These are phyloP conservation scores for Pezicula neosporulosa DNA, from an alignment of 2,329 filamentous ascomycete genomes.

Conservation along the genomic window DNA sequence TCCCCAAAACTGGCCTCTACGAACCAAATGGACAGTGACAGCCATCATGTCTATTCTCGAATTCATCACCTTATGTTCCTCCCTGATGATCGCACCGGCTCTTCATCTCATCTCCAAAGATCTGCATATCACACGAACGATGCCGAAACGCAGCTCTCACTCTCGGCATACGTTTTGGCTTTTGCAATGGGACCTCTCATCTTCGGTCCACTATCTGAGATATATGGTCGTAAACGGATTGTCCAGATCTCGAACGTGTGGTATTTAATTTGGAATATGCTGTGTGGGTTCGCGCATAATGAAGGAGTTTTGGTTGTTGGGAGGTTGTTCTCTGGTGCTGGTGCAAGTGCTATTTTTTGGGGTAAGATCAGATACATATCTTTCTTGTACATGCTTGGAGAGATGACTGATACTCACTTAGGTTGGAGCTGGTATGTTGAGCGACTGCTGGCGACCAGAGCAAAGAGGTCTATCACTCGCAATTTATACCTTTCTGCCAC, in stretches of 20 bases:
- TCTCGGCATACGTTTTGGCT: too few relatives aligned
- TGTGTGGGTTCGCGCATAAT: slow-evolving; percentile 37
- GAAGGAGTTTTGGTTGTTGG: slow-evolving; percentile 37
- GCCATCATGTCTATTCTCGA: too few relatives aligned
- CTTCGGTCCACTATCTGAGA: slow-evolving; percentile 40
- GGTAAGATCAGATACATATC: slow-evolving; percentile 20
- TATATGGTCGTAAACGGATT: slow-evolving; percentile 36
- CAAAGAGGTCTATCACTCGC: slow-evolving; percentile 39
- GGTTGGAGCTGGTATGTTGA: slow-evolving; percentile 41
- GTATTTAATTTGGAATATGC: slow-evolving; percentile 47
- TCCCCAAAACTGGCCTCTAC: too few relatives aligned
- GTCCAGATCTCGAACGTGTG: slow-evolving; percentile 42
- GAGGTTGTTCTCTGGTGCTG: slow-evolving; percentile 42
- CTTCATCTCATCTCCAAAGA: too few relatives aligned
- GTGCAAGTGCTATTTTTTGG: slow-evolving; percentile 41
- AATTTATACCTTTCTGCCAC: slow-evolving; percentile 27
- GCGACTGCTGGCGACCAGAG: slow-evolving; percentile 43
- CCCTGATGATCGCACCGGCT: too few relatives aligned
- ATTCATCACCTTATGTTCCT: too few relatives aligned
- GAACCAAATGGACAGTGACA: too few relatives aligned
- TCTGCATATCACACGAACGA: too few relatives aligned
- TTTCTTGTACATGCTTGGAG: background rate
- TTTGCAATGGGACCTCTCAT: slow-evolving; percentile 38
- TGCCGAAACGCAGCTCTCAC: too few relatives aligned
- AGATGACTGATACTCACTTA: slow-evolving; percentile 17